A percentile compares a stretch with the other conserved stretches of the same genome.
These are phyloP conservation scores for Blastosporella zonata DNA, from an alignment of 1,284 basidiomycete species.

Conservation along the genomic window DNA sequence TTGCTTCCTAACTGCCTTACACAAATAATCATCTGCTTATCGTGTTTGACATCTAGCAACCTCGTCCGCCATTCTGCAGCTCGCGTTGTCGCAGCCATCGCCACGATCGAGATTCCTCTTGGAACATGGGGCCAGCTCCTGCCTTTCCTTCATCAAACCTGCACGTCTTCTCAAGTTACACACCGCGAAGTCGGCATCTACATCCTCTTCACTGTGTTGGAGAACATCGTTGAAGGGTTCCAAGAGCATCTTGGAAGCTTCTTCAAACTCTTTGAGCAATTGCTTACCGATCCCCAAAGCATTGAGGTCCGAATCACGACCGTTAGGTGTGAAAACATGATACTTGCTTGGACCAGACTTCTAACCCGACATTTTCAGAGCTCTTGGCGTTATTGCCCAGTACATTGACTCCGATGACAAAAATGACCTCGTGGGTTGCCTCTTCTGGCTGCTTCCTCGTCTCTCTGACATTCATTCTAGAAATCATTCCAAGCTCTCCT, in stretches of 20 bases:
- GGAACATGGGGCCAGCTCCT: conserved; percentile 88
- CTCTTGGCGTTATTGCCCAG: conserved; percentile 90
- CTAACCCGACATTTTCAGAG: conserved; percentile 40
- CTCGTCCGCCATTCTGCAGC: conserved; percentile 89
- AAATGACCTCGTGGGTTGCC: conserved; percentile 69
- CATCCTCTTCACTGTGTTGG: conserved; percentile 90
- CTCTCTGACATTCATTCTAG: conserved; percentile 33
- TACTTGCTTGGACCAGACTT: neutral
- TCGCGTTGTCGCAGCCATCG: conserved; percentile 92
- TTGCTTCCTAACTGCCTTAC: neutral
- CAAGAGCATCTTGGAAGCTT: conserved; percentile 76
- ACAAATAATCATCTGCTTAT: conserved; percentile 14
- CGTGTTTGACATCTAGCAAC: conserved; percentile 47
- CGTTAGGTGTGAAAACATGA: conserved; percentile 50
- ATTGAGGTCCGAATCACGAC: conserved; percentile 92
- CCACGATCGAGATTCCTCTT: conserved; percentile 82
- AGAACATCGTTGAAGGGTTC: conserved; percentile 89
- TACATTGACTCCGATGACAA: conserved; percentile 92
- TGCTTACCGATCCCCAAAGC: conserved; percentile 87
- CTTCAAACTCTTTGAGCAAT: conserved; percentile 78
- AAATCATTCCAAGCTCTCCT: conserved; percentile 89
- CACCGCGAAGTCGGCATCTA: conserved; percentile 93
- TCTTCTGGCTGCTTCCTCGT: conserved; percentile 1
- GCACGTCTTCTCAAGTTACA: conserved; percentile 62
- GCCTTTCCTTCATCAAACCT: conserved; percentile 84